Evolutionary conservation across 1,284 basidiomycete genomes (phyloP).

Genomic region (Trametes polyzona): DNA sequence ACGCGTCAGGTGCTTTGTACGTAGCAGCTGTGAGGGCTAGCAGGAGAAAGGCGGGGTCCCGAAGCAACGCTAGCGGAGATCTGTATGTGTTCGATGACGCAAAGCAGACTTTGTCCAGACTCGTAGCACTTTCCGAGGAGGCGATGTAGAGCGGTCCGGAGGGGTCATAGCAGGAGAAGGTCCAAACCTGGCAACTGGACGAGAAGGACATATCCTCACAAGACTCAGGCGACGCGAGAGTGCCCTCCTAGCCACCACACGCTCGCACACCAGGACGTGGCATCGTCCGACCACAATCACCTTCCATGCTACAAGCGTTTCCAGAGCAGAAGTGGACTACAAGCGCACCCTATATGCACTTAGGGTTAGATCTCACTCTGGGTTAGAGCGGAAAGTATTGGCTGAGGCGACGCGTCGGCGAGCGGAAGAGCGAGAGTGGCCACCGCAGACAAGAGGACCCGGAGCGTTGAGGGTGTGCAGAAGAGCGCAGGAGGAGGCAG

Average conservation of each 20-base stretch:
- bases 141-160: slow-evolving; percentile 39
- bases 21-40: slow-evolving; percentile 18
- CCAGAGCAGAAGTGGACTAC: slow-evolving; percentile 39
- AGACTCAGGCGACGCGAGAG: slow-evolving; percentile 22
- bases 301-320: slow-evolving; percentile 28
- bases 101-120: slow-evolving; percentile 19
- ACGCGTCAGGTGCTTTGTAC: slow-evolving; percentile 36
- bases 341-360: slow-evolving; percentile 38
- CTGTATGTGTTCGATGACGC: slow-evolving; percentile 38
- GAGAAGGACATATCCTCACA: slow-evolving; percentile 18
- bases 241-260: slow-evolving; percentile 14
- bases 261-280: slow-evolving; percentile 5
- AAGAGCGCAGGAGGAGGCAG: slow-evolving; percentile 14
- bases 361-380: slow-evolving; percentile 58
- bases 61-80: slow-evolving; percentile 49
- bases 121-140: slow-evolving; percentile 49
- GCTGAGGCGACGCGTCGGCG: slow-evolving; percentile 32
- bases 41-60: slow-evolving; percentile 43
- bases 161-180: slow-evolving; percentile 42
- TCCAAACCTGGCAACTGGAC: slow-evolving; percentile 12
- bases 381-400: slow-evolving; percentile 36
- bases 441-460: slow-evolving; percentile 28
- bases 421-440: slow-evolving; percentile 20
- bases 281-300: slow-evolving; percentile 31
- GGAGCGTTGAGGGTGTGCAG: slow-evolving; percentile 33